phyloP scores from a whole-genome alignment of 768 basidiomycete genomes.

The Boletus sp. region DNA sequence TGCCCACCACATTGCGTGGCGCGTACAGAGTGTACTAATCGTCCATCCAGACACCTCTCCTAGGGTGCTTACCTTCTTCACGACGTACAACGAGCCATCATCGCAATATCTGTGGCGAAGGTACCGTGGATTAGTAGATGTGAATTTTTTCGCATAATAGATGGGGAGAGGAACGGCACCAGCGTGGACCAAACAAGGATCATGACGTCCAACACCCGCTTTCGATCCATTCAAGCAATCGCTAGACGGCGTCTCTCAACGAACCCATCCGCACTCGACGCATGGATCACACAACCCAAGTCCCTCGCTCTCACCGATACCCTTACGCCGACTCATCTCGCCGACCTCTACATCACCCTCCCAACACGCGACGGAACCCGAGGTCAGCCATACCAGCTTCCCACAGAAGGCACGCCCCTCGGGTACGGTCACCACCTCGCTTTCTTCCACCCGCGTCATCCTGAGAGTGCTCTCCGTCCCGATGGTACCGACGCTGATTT shows the following conservation, averaged over 20 bases:
- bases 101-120: too few species aligned
- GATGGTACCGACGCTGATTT: constrained; percentile 74
- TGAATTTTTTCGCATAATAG: not conserved
- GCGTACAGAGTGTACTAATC: too few species aligned
- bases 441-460: constrained; percentile 67
- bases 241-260: constrained; percentile 14
- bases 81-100: too few species aligned
- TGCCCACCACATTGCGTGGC: too few species aligned
- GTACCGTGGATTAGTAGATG: too few species aligned
- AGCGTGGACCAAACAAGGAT: not conserved
- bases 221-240: not conserved
- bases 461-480: constrained; percentile 52
- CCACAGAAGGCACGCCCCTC: constrained; percentile 41
- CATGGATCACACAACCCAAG: constrained; percentile 52
- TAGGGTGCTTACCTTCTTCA: too few species aligned
- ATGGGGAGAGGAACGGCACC: too few species aligned
- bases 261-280: constrained; percentile 36
- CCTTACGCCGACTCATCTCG: constrained; percentile 52
- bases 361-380: constrained; percentile 65
- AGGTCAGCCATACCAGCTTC: constrained; percentile 38
- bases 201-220: not conserved
- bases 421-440: constrained; percentile 66
- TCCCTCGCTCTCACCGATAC: constrained; percentile 46
- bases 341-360: constrained; percentile 65
- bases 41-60: too few species aligned